These are phyloP conservation scores for Fomitopsis pulvina DNA, from an alignment of 768 basidiomycete species.

Conservation along the genomic window DNA sequence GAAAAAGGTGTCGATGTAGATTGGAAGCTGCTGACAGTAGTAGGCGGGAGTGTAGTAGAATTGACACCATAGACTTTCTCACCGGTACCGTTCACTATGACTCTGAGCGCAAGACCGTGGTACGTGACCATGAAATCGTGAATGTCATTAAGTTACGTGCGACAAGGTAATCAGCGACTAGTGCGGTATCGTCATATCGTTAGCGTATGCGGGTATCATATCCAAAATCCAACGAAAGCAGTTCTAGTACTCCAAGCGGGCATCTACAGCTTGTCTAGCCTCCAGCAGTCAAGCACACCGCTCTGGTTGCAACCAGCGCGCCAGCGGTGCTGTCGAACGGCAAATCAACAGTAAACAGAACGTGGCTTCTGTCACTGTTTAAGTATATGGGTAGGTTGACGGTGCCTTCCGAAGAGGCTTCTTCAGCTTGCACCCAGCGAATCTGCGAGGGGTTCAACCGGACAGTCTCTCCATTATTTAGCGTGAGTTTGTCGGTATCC, in stretches of 20 bases:
- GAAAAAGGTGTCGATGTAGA: constrained; percentile 73
- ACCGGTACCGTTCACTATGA: background rate
- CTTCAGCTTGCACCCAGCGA: constrained; percentile 67
- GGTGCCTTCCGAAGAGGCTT: constrained; percentile 33
- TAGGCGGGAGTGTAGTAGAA: constrained; percentile 33
- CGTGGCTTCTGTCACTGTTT: constrained; percentile 83
- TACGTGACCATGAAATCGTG: background rate
- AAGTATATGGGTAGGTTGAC: constrained; percentile 91
- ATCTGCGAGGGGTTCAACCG: constrained; percentile 78
- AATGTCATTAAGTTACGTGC: background rate
- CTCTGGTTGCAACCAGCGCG: constrained; percentile 75
- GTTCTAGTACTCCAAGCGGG: background rate
- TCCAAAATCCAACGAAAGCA: constrained; percentile 3
- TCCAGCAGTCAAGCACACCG: constrained; percentile 85
- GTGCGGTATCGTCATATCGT: constrained; percentile 5
- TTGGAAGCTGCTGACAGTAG: constrained; percentile 81
- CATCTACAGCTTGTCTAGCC: constrained; percentile 30
- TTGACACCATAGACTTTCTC: no score
- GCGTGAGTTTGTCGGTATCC: constrained; percentile 56
- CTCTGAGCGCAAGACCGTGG: background rate
- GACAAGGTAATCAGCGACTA: background rate
- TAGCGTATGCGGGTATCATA: constrained; percentile 13
- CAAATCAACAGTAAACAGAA: constrained; percentile 84
- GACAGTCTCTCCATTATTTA: constrained; percentile 83
- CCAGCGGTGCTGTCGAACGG: constrained; percentile 65